Evolutionary conservation across 805 yeast genomes (phyloP).

Genomic region (Metschnikowia amazonensis): DNA sequence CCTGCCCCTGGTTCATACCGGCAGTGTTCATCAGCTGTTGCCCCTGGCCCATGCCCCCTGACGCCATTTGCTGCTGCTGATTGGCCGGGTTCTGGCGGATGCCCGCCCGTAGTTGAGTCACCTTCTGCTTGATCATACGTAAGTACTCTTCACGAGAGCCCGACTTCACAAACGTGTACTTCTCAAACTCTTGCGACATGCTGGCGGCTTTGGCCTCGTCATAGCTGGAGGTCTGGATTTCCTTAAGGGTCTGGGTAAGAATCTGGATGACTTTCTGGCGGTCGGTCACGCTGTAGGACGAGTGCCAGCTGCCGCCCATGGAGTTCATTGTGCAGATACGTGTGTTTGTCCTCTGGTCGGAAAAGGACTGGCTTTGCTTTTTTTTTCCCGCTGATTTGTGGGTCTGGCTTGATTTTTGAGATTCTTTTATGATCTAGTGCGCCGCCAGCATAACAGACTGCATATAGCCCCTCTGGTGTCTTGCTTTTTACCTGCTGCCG

Average conservation of each 20-base stretch:
- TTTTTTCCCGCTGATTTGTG: conserved; percentile 1
- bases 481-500: too few relatives aligned
- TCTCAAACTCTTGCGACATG: conserved; percentile 70
- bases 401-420: background rate
- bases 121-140: conserved; percentile 38
- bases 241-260: conserved; percentile 34
- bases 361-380: background rate
- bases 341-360: conserved; percentile 8
- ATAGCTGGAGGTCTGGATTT: conserved; percentile 31
- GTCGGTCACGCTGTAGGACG: conserved; percentile 25
- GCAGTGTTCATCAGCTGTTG: background rate
- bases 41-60: too few relatives aligned
- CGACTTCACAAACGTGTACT: conserved; percentile 57
- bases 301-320: conserved; percentile 26
- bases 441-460: conserved; percentile 4
- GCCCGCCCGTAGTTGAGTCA: conserved; percentile 28
- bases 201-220: conserved; percentile 34
- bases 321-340: conserved; percentile 14
- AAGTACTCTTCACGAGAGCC: conserved; percentile 55
- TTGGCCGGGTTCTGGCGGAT: conserved; percentile 7
- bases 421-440: conserved; percentile 1
- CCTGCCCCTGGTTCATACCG: background rate
- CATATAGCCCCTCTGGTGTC: too few relatives aligned
- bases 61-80: background rate
- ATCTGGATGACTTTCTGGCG: conserved; percentile 41